Base-by-base conservation (phyloP, 2,329 filamentous ascomycete species). In the Pseudogymnoascus sp. region DNA sequence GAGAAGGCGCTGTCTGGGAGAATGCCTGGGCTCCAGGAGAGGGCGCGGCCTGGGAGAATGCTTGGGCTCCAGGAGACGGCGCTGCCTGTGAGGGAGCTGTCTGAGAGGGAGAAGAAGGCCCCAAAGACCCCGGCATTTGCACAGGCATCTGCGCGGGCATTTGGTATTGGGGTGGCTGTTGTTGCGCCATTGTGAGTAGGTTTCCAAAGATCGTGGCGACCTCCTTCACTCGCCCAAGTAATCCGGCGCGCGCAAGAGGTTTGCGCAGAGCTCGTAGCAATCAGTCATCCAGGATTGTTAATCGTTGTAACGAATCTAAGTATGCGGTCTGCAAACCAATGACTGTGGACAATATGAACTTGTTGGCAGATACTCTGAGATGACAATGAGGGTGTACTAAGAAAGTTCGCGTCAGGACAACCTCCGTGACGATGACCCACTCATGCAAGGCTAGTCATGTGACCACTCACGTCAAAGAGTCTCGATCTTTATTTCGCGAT, bases 51-150 rank as follows among this genome's bases (percentile, higher is more conserved):
- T 29, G 26, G 7, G 26, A 29, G 69, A 88, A 50, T 80, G 76
- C 66, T 83, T 81, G 79, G 21, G 81, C 78, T 60, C 79, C 82
- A 50, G 87, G 86, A 24, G 87, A 87, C 24, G 86, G 81, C 37
- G 82, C 81, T 59, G 81, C 81, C 6, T 29, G 26, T 2, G 26
- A 29, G 26, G 26, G 26, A 29, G 26, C 26, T 29, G 26, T 29
- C 64, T 84, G 86, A 31, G 83, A 81, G 68, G 85, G 85, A 66
- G 86, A 87, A 74, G 84, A 90, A 62, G 80, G 77, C 68, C 81
- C 80, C 63, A 81, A 79, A 61, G 81, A 77, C 68, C 73, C 74
- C 63, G 72, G 73, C 66, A 74, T 74, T 56, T 74, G 72, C 33
- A 69, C 47, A 13, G 47, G 47, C 50, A 56, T 21, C 13, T 56